Evolutionary conservation across 768 basidiomycete species (phyloP).

Genomic region (Omphalotus guepiniiformis): DNA sequence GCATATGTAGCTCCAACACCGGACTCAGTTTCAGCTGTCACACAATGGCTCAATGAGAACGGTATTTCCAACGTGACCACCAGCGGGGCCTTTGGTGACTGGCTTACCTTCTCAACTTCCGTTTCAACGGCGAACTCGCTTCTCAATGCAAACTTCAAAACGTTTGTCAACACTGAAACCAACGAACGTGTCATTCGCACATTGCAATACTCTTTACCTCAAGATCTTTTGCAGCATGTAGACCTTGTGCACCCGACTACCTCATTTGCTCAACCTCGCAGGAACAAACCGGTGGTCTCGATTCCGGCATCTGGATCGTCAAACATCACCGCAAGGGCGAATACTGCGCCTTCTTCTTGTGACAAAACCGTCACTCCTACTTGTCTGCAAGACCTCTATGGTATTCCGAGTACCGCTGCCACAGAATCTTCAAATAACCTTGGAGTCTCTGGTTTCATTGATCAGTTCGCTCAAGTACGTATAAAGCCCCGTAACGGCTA

Average conservation of each 20-base stretch:
- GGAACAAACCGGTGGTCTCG: slow-evolving; percentile 17
- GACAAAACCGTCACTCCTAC: slow-evolving; percentile 17
- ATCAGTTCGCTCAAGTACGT: slow-evolving; percentile 12
- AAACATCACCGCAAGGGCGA: slow-evolving; percentile 28
- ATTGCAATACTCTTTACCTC: slow-evolving; percentile 31
- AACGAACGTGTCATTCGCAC: slow-evolving; percentile 27
- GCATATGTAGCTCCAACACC: slow-evolving; percentile 12
- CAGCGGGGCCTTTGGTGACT: slow-evolving; percentile 37
- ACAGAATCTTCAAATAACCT: slow-evolving; percentile 20
- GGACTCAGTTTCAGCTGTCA: slow-evolving; percentile 25
- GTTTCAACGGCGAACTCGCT: slow-evolving; percentile 31
- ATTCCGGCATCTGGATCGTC: slow-evolving; percentile 16
- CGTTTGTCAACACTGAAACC: slow-evolving; percentile 28
- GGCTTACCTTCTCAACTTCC: slow-evolving; percentile 26
- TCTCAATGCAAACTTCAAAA: slow-evolving; percentile 29
- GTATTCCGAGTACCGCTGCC: slow-evolving; percentile 21
- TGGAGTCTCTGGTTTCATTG: slow-evolving; percentile 24
- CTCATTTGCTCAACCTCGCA: slow-evolving; percentile 19
- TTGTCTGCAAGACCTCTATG: slow-evolving; percentile 24
- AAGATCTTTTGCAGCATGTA: slow-evolving; percentile 24
- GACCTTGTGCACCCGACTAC: slow-evolving; percentile 30
- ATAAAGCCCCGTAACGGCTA: slow-evolving; percentile 24
- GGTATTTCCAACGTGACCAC: slow-evolving; percentile 30
- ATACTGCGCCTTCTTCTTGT: slow-evolving; percentile 15
- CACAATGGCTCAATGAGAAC: slow-evolving; percentile 42